Evolutionary conservation across 2,329 filamentous ascomycete genomes (phyloP), one percentile per base, ranked within the genome.

Genomic region (Verticillium alfalfae): DNA sequence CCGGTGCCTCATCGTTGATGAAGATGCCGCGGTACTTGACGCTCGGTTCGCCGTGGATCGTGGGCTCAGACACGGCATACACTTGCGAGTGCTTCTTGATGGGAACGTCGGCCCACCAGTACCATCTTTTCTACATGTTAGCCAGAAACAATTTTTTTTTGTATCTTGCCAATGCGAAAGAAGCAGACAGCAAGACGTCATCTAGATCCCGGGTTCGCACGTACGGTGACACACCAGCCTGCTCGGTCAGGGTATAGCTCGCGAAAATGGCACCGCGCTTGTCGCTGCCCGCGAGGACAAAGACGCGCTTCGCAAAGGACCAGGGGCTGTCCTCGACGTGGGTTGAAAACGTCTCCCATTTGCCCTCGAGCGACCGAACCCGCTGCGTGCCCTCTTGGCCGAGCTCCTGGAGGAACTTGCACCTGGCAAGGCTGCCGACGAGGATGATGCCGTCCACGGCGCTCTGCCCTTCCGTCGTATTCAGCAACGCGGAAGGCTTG

Each of bases 1-100:
- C 83, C 0, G 85, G 85, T 10, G 83, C 82, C 65, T 88, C 84
- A 60, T 88, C 85, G 67, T 88, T 88, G 73, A 88, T 79, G 72
- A 88, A 88, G 63, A 88, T 79, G 13, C 84, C 85, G 12, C 85
- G 79, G 68, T 86, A 87, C 63, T 82, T 84, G 63, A 88, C 79
- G 5, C 80, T 81, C 1, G 85, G 85, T 2, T 83, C 77, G 10
- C 78, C 79, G 60, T 84, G 81, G 0, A 76, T 68, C 15, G 81
- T 82, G 1, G 73, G 77, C 3, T 73, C 77, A 37, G 77, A 71
- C 5, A 81, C 67, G 8, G 84, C 81, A 63, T 80, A 85, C 56
- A 88, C 79, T 4, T 74, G 72, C 3, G 73, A 65, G 62, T 84
- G 81, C 18, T 76, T 72, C 49, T 80, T 77, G 0, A 80, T 69